Evolutionary conservation across 495 filamentous ascomycete species (phyloP), one percentile per base, ranked within the genome.

Genomic region (Chlorociboria aeruginascens): DNA sequence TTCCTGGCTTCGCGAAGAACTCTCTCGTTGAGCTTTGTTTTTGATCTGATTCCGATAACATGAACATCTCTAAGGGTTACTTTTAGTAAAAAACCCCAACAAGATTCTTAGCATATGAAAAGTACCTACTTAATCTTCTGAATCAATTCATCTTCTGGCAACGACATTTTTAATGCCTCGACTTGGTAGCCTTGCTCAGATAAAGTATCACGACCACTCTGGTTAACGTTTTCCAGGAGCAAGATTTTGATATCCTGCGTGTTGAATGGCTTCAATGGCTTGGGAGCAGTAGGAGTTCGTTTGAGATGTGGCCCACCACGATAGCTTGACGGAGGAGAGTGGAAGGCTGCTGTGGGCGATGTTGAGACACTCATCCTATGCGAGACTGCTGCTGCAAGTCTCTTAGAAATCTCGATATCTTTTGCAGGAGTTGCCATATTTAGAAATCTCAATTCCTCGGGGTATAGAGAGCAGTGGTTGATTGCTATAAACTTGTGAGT

Each of bases 41-140:
- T 97, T 28, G 93, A 97, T 51, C 93, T 85, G 53, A 97, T 96
- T 50, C 93, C 93, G 61, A 99, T 92, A 58, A 95, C 93, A 60
- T 97, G 93, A 33, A 95, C 86, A 67, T 95, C 86, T 33, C 87
- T 95, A 47, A 3, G 28, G 12, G 16, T 2, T 14, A n/a, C 40
- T 16, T 14, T 44, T 42, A 42, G 40, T 28, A 28, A 20, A 17
- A 25, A 3, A 11, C 40, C 30, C 20, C 11, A 39, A 14, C 46
- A 35, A 49, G 7, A 10, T 39, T 16, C 36, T 17, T 44, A 39
- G 31, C 40, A 45, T 16, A 28, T 39, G 14, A 6, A 8, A 35
- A 25, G 13, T 42, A 32, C 49, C 65, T 60, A 94, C 89, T 80
- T 75, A 60, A 99, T 97, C 71, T 95, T 97, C 69, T 95, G 81